Conservation (phyloP, 2,329 filamentous ascomycete species). For the Hypoxylon sp. region DNA sequence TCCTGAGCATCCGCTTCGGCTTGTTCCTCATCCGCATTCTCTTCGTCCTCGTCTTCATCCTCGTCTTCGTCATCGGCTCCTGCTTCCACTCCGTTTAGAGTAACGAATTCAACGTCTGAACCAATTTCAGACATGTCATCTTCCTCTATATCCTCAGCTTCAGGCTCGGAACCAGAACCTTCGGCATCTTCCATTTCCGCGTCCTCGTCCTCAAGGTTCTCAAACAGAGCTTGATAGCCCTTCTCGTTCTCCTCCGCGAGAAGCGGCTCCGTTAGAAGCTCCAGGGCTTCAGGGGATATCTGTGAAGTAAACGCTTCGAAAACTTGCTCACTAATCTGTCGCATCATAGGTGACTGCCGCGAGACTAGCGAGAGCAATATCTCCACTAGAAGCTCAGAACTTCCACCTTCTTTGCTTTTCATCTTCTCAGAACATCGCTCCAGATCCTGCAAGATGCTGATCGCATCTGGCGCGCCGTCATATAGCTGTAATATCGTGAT, state of each 20-base stretch:
- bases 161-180: constrained; percentile 59
- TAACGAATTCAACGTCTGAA: constrained; percentile 61
- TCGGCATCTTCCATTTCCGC: constrained; percentile 66
- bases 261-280: constrained; percentile 76
- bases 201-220: constrained; percentile 75
- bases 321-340: constrained; percentile 88
- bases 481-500: constrained; percentile 90
- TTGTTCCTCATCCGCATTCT: constrained; percentile 60
- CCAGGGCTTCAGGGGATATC: constrained; percentile 80
- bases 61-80: constrained; percentile 57
- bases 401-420: constrained; percentile 68
- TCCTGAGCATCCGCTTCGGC: constrained; percentile 59
- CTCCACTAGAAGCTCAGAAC: constrained; percentile 84
- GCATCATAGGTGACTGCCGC: constrained; percentile 85
- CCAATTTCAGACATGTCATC: constrained; percentile 58
- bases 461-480: constrained; percentile 87
- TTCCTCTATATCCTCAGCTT: constrained; percentile 59
- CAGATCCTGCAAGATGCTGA: constrained; percentile 87
- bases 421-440: constrained; percentile 79
- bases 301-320: constrained; percentile 85
- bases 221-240: constrained; percentile 90
- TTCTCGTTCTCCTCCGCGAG: constrained; percentile 83
- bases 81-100: constrained; percentile 59
- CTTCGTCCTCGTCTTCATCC: constrained; percentile 58
- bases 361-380: constrained; percentile 92